Evolutionary conservation across 805 yeast species (phyloP).

Genomic region (Wickerhamomyces canadensis): DNA sequence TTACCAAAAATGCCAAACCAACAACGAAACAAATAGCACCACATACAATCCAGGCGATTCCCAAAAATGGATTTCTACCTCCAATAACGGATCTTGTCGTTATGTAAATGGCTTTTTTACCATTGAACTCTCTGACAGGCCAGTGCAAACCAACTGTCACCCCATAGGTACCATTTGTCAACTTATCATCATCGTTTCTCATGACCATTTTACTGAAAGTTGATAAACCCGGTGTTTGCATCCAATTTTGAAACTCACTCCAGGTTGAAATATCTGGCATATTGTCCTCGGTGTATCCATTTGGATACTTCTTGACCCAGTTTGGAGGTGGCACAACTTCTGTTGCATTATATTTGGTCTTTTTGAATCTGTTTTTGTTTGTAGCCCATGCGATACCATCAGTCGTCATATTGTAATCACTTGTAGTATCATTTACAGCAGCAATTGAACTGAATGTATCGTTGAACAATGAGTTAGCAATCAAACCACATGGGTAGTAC

Average conservation of each 20-base stretch:
- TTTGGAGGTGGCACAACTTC: conserved; percentile 82
- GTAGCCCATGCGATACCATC: conserved; percentile 69
- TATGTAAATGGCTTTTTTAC: conserved; percentile 60
- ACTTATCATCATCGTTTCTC: conserved; percentile 51
- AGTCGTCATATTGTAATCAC: conserved; percentile 40
- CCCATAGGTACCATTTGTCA: conserved; percentile 58
- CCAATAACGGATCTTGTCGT: conserved; percentile 72
- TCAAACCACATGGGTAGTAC: conserved; percentile 79
- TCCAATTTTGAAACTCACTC: conserved; percentile 79
- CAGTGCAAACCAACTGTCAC: conserved; percentile 66
- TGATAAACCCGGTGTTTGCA: conserved; percentile 76
- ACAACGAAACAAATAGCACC: conserved; percentile 65
- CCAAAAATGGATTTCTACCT: conserved; percentile 70
- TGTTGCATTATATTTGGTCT: conserved; percentile 50
- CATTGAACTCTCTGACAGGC: conserved; percentile 67
- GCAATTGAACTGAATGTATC: conserved; percentile 57
- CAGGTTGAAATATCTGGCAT: conserved; percentile 63
- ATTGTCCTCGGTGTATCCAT: conserved; percentile 67
- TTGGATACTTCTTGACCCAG: conserved; percentile 65
- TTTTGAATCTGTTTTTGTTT: conserved; percentile 58
- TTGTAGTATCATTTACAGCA: conserved; percentile 28
- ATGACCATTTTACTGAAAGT: conserved; percentile 59
- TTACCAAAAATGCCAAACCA: conserved; percentile 44
- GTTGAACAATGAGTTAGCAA: conserved; percentile 75
- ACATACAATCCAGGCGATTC: conserved; percentile 67